These are phyloP conservation scores for Annona cherimola DNA, from an alignment of 164 flowering plant genomes.

Conservation along the genomic window DNA sequence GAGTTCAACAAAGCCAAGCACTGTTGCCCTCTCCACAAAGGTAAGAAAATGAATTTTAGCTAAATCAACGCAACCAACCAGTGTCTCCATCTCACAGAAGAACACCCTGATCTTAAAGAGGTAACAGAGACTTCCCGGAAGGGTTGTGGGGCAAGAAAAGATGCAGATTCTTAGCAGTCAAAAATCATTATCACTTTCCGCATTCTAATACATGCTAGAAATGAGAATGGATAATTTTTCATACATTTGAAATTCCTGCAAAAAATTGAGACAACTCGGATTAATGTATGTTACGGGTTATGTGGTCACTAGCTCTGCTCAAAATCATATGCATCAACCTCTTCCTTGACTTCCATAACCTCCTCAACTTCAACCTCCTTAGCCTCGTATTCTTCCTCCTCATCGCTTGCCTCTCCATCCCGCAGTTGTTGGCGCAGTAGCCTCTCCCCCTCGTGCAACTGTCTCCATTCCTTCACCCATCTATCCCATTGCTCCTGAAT, in stretches of 20 bases:
- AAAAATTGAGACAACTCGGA: background rate
- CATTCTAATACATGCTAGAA: too few species aligned
- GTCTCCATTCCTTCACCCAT: conserved; percentile 74
- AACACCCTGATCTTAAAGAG: too few species aligned
- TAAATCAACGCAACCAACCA: too few species aligned
- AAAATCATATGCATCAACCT: conserved; percentile 33
- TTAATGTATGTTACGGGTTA: background rate
- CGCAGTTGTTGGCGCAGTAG: conserved; percentile 50
- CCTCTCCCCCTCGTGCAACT: conserved; percentile 67
- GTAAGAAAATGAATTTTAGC: too few species aligned
- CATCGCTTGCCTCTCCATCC: conserved; percentile 94
- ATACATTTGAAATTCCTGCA: background rate
- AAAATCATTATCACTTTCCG: too few species aligned
- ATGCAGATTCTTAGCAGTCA: too few species aligned
- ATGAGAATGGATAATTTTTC: too few species aligned
- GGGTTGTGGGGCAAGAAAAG: too few species aligned
- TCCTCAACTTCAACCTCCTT: conserved; percentile 93
- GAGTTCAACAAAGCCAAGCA: too few species aligned
- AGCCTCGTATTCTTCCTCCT: conserved; percentile 92
- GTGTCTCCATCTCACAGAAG: too few species aligned
- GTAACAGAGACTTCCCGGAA: too few species aligned
- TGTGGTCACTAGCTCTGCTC: background rate
- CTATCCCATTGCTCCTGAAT: conserved; percentile 86
- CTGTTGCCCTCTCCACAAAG: too few species aligned
- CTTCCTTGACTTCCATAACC: conserved; percentile 57